A percentile compares a stretch with the other conserved stretches of the same genome.
Evolutionary conservation across 495 filamentous ascomycete genomes (phyloP).

Genomic region (Friedmanniomyces simplex): DNA sequence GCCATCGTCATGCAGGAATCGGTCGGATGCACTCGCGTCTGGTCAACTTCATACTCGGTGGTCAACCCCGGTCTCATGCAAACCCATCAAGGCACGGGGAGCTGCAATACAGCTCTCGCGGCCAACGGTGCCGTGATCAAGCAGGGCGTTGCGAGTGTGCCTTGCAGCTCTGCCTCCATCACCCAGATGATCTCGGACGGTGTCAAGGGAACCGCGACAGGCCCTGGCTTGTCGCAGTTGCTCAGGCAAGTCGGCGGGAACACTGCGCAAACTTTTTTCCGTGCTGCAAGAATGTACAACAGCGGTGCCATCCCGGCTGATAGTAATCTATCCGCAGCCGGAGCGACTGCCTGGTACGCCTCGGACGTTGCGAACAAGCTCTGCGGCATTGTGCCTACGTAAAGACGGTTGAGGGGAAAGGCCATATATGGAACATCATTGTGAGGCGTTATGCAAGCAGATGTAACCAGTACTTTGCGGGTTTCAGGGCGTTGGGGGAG

Average conservation of each 20-base stretch:
- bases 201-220: conserved; percentile 5
- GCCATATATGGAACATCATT: too few relatives aligned
- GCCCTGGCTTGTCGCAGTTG: conserved; percentile 4
- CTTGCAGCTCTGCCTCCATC: conserved; percentile 32
- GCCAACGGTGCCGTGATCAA: not conserved
- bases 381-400: not conserved
- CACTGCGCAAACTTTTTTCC: not conserved
- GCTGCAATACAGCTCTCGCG: not conserved
- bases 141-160: conserved; percentile 21
- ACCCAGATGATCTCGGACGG: conserved; percentile 17
- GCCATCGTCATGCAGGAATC: conserved; percentile 18
- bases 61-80: conserved; percentile 47
- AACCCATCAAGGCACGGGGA: conserved; percentile 1
- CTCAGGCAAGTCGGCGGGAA: conserved; percentile 1
- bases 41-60: conserved; percentile 35
- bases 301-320: not conserved
- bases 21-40: conserved; percentile 27
- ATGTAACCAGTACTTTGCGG: too few relatives aligned
- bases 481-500: too few relatives aligned
- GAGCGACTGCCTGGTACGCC: conserved; percentile 4
- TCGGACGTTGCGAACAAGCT: conserved; percentile 12
- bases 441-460: too few relatives aligned
- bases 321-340: conserved; percentile 22
- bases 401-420: not conserved
- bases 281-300: conserved; percentile 12